phyloP scores from a whole-genome alignment of 306 rosid genomes.

The Ormosia semicastrata region DNA sequence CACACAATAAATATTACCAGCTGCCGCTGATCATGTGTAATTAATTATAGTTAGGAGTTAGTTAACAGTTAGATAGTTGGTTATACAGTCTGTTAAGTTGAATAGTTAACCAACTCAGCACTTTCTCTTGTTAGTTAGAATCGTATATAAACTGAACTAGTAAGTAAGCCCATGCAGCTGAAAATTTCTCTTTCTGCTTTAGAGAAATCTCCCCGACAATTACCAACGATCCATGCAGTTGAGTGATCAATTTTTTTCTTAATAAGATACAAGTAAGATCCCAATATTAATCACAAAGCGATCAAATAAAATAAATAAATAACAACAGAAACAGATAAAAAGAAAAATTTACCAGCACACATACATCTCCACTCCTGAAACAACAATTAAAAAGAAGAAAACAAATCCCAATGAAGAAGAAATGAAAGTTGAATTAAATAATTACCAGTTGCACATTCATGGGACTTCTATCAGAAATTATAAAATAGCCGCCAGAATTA shows the following conservation, averaged over 20 bases:
- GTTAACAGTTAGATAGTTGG: not conserved
- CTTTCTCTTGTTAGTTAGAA: too few relatives aligned
- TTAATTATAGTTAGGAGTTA: too few relatives aligned
- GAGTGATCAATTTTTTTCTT: not conserved
- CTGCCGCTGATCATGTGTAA: not conserved
- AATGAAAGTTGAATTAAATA: constrained; percentile 26
- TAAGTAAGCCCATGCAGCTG: not conserved
- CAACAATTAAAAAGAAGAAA: not conserved
- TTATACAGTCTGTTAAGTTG: not conserved
- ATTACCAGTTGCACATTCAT: not conserved
- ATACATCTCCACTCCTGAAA: not conserved
- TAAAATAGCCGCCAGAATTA: not conserved
- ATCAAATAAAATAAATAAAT: not conserved
- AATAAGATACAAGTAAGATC: not conserved
- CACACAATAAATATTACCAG: not conserved
- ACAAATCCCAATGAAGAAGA: not conserved
- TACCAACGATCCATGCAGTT: not conserved
- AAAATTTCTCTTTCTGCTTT: not conserved
- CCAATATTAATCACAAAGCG: not conserved
- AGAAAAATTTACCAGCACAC: not conserved
- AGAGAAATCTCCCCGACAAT: not conserved
- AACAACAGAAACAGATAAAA: not conserved
- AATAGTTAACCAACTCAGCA: too few relatives aligned
- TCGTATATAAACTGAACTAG: too few relatives aligned
- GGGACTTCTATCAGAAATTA: not conserved